Evolutionary conservation across 2,329 filamentous ascomycete species (phyloP), one percentile per base, ranked within the genome.

Genomic region (Fusarium caatingaense): DNA sequence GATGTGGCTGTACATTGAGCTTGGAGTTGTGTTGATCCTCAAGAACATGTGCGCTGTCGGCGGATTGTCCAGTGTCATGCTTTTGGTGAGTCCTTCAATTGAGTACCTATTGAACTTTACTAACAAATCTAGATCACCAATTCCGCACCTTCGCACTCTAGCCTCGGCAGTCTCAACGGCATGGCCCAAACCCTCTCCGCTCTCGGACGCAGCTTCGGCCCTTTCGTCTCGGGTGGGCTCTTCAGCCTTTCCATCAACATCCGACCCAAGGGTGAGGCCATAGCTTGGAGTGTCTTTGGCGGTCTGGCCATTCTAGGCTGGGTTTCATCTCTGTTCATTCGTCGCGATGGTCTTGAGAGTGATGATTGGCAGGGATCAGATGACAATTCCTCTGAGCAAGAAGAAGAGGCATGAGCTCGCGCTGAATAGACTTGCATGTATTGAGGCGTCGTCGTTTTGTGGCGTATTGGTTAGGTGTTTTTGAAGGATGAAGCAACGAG

Each of bases 181-280:
- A 87, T 98, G 32, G 96, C 96, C 0, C 96, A 99, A 80, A 97
- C 94, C 0, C 88, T 99, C 1, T 97, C 93, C 0, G 96, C 96
- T 0, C 93, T 93, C 0, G 96, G 96, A 11, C 90, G 96, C 64
- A 94, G 94, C 45, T 87, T 93, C 1, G 96, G 96, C 0, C 96
- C 96, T 0, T 94, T 98, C 71, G 83, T 97, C 1, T 96, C 94
- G 0, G 96, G 96, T 0, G 90, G 90, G 1, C 83, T 99, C 1
- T 99, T 97, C 79, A 93, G 93, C 1, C 83, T 95, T 1, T 91
- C 93, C 0, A 91, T 89, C 1, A 86, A 87, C 50, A 85, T 97
- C 8, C 83, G 86, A 13, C 92, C 91, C 4, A 96, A 94, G 76
- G 95, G 96, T 2, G 94, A 97, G 79, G 89, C 90, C 3, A 81